Conservation (phyloP, 108 stramenopile genomes). For the Cylindrotheca closterium region DNA sequence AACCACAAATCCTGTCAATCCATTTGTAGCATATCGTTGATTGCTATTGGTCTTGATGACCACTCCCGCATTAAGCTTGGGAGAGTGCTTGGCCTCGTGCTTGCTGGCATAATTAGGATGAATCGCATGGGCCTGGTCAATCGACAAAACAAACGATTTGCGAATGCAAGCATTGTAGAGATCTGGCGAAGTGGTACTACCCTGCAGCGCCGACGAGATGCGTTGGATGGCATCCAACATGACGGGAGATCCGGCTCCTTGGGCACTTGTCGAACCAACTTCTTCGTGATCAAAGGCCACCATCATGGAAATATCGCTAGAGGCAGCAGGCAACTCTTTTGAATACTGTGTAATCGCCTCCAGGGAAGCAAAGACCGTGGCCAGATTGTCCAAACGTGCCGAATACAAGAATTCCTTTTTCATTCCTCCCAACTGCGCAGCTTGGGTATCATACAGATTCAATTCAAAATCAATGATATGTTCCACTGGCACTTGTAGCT, state of each 20-base stretch:
- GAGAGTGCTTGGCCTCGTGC: constrained; percentile 87
- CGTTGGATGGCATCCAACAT: constrained; percentile 80
- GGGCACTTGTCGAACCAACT: constrained; percentile 78
- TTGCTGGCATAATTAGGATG: constrained; percentile 92
- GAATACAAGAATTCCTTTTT: constrained; percentile 89
- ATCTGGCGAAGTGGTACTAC: constrained; percentile 48
- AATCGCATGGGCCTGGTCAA: constrained; percentile 93
- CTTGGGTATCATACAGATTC: constrained; percentile 92
- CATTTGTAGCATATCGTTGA: constrained; percentile 90
- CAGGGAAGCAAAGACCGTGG: constrained; percentile 78
- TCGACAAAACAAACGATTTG: constrained; percentile 76
- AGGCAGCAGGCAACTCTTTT: constrained; percentile 26
- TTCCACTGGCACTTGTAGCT: constrained; percentile 57
- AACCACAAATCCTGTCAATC: constrained; percentile 85
- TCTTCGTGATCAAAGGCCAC: constrained; percentile 97
- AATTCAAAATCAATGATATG: constrained; percentile 95
- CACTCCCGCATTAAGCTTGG: constrained; percentile 86
- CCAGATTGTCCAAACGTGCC: constrained; percentile 93
- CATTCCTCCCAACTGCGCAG: constrained; percentile 87
- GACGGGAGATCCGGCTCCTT: constrained; percentile 93
- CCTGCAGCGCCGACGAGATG: constrained; percentile 64
- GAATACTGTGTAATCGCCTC: constrained; percentile 57
- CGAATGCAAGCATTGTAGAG: constrained; percentile 54
- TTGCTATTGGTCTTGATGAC: constrained; percentile 94
- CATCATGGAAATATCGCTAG: constrained; percentile 65